Evolutionary conservation across 768 basidiomycete genomes (phyloP), one percentile per base, ranked within the genome.

Genomic region (Trametopsis cervina): DNA sequence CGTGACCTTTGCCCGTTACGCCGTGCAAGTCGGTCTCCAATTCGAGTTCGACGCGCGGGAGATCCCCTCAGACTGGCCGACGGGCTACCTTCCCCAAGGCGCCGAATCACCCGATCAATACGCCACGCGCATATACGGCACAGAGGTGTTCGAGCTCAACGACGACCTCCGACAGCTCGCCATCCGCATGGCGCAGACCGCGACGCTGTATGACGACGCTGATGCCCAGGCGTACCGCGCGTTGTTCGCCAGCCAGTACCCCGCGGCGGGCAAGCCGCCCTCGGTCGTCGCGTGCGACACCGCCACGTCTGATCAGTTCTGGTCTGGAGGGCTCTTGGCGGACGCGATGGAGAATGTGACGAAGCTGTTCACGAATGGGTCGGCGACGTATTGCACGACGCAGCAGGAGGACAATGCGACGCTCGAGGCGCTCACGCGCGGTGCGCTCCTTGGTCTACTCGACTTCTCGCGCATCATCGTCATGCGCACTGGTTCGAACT

Each of bases 101-200:
- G 57, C 64, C 13, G 53, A 36, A 24, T 54, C 49, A 6, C 68
- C 68, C 1, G 62, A 58, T 41, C 40, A 60, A 25, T 57, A 51
- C 22, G 65, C 62, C 6, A 49, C 51, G 13, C 39, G 44, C 24
- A 54, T 67, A 20, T 70, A 72, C 55, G 72, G 72, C 17, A 72
- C 70, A 17, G 71, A 74, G 60, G 67, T 72, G 13, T 72, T 68
- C 57, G 69, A 71, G 56, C 55, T 74, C 48, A 74, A 73, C 58
- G 69, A 70, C 23, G 64, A 61, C 47, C 61, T 74, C 12, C 63
- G 68, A 7, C 57, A 66, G 25, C 51, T 55, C 12, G 69, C 61
- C 0, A 44, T 66, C 26, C 50, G 39, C 23, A 53, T 63, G 47
- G 66, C 67, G 1, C 47, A 50, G 44, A 58, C 48, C 4, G 64